Evolutionary conservation across 345 rosid species (phyloP).

Genomic region (Salix koriyanagi): DNA sequence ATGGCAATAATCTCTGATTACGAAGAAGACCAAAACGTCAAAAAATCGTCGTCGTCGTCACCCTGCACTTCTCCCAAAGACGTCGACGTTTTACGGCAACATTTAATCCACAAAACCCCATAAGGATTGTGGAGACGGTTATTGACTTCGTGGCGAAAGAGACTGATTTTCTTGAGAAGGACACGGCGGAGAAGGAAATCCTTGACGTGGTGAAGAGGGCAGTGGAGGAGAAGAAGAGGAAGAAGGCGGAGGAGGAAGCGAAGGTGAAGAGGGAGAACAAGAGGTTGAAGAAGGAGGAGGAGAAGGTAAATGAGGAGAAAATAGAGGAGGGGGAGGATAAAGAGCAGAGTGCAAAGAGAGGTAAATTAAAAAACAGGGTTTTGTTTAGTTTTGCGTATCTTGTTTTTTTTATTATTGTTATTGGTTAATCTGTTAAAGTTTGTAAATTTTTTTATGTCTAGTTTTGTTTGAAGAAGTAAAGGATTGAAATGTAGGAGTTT

Average conservation of each 20-base stretch:
- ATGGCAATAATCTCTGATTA: slow-evolving; percentile 86
- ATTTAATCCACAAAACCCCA: slow-evolving; percentile 63
- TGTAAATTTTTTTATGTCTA: neutral
- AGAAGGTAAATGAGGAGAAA: slow-evolving; percentile 27
- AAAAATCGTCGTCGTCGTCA: neutral
- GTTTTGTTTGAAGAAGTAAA: neutral
- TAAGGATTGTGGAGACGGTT: slow-evolving; percentile 57
- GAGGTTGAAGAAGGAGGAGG: slow-evolving; percentile 32
- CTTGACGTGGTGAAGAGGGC: slow-evolving; percentile 43
- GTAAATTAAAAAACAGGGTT: neutral
- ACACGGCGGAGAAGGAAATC: slow-evolving; percentile 65
- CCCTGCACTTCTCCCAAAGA: slow-evolving; percentile 9
- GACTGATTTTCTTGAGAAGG: slow-evolving; percentile 59
- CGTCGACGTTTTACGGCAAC: slow-evolving; percentile 45
- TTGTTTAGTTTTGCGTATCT: neutral
- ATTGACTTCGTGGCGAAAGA: slow-evolving; percentile 66
- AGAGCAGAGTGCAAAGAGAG: slow-evolving; percentile 2
- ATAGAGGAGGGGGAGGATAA: slow-evolving; percentile 7
- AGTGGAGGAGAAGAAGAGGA: slow-evolving; percentile 46
- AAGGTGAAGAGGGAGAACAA: slow-evolving; percentile 8
- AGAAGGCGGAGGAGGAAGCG: slow-evolving; percentile 18
- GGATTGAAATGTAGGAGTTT: neutral
- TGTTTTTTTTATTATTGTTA: neutral
- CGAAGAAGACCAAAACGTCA: slow-evolving; percentile 40
- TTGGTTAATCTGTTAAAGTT: neutral